Base-by-base conservation (phyloP, 192 early-diverging fungal species). In the Coemansia sp. region DNA sequence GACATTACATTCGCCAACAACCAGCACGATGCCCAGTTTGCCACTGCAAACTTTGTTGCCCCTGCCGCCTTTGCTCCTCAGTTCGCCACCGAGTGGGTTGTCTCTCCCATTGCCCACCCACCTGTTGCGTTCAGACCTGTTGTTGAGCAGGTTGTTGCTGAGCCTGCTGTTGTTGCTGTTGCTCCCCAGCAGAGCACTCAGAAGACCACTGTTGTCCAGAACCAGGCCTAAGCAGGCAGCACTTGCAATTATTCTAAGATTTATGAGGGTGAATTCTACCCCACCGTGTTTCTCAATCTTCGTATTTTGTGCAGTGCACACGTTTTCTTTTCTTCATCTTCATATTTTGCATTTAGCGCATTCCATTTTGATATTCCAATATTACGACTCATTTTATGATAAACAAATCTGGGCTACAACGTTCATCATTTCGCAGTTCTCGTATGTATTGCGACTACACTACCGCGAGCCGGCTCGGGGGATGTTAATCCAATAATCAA, bases 181-280 rank as follows among this genome's bases (percentile, higher is more conserved):
- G 53, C 62, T 20, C 44, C 56, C 40, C 57, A 68, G 50, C 62
- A 56, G 22, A 40, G 23, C 41, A 54, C 10, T 14, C 62, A 64
- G 62, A 65, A 65, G 55, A 57, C 72, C 13, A 69, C 72, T 38
- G 38, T 75, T 40, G 62, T 75, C 34, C 72, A 75, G 59, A 75
- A 75, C 72, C 61, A 75, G 45, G 72, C 62, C 27, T 75, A 65
- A 47, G 13, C 30, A 31, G 5, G 19, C 28, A 3, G 41, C 23
- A 55, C 5, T 37, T 17, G 5, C 41, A n/a, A n/a, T n/a, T n/a
- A n/a, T n/a, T n/a, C n/a, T n/a, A n/a, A n/a, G n/a, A n/a, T n/a
- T n/a, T n/a, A n/a, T n/a, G n/a, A n/a, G n/a, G n/a, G n/a, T n/a
- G n/a, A n/a, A n/a, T n/a, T n/a, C n/a, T n/a, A n/a, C n/a, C n/a